phyloP scores from a whole-genome alignment of 1,284 basidiomycete species.

The Irpex sp. region DNA sequence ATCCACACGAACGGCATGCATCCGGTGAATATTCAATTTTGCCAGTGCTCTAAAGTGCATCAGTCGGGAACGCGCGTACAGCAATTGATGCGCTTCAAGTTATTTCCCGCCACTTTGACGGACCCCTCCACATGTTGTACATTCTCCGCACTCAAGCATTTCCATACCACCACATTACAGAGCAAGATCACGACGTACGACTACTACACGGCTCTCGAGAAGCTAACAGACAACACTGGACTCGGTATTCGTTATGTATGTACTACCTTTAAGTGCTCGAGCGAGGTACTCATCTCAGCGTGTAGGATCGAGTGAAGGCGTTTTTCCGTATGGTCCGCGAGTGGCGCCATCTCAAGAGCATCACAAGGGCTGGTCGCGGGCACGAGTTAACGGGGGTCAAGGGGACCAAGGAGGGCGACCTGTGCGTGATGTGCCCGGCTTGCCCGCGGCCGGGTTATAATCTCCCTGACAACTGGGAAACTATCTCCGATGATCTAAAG shows the following conservation, averaged over 20 bases:
- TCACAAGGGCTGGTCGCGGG: constrained; percentile 10
- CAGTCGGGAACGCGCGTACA: neutral
- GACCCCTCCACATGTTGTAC: constrained; percentile 7
- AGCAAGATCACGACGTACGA: constrained; percentile 11
- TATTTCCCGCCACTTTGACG: constrained; percentile 3
- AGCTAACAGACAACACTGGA: constrained; percentile 4
- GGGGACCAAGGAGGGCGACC: neutral
- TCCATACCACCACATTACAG: constrained; percentile 9
- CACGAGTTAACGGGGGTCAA: constrained; percentile 7
- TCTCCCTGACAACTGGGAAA: constrained; percentile 5
- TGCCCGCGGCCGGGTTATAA: constrained; percentile 6
- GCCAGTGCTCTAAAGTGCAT: neutral
- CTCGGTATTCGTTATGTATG: neutral
- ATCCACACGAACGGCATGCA: constrained; percentile 10
- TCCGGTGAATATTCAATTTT: constrained; percentile 1
- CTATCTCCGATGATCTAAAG: constrained; percentile 1
- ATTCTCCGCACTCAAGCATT: constrained; percentile 2
- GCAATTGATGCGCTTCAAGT: constrained; percentile 2
- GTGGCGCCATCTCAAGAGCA: constrained; percentile 8
- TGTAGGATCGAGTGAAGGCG: constrained; percentile 7
- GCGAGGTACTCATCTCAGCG: neutral
- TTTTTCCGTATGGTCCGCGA: constrained; percentile 2
- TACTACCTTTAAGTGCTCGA: neutral
- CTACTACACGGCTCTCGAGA: constrained; percentile 6
- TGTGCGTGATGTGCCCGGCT: constrained; percentile 3